Conservation (phyloP, 345 rosid species). For the Turnera subulata region DNA sequence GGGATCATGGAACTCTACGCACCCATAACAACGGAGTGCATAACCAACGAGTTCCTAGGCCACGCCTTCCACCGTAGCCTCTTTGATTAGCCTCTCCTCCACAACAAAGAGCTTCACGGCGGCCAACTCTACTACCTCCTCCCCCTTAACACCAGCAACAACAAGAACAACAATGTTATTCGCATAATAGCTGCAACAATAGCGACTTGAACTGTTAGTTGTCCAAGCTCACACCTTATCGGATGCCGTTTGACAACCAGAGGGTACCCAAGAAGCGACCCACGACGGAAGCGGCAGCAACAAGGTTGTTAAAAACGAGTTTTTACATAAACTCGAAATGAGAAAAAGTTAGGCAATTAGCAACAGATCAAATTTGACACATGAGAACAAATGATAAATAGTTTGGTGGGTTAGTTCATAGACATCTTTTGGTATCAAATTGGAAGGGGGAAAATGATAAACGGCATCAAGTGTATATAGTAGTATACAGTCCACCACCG, state of each 20-base stretch:
- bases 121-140: conserved; percentile 73
- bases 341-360: no score
- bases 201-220: conserved; percentile 2
- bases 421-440: no score
- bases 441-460: no score
- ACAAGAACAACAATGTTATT: background rate
- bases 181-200: background rate
- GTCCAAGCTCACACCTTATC: conserved; percentile 38
- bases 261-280: conserved; percentile 28
- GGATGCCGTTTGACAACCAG: conserved; percentile 52
- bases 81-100: conserved; percentile 51
- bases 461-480: no score
- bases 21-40: conserved; percentile 52
- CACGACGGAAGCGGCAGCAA: conserved; percentile 29
- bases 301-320: no score
- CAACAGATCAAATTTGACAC: no score
- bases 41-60: conserved; percentile 53
- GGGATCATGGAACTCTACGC: conserved; percentile 56
- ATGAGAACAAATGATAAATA: no score
- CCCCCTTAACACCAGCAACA: conserved; percentile 33
- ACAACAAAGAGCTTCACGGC: conserved; percentile 51
- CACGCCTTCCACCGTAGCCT: conserved; percentile 53
- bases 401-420: no score
- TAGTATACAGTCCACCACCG: no score
- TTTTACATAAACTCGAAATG: no score